Evolutionary conservation across 177 flowering plant species (phyloP).

Genomic region (Vitis hybrid): DNA sequence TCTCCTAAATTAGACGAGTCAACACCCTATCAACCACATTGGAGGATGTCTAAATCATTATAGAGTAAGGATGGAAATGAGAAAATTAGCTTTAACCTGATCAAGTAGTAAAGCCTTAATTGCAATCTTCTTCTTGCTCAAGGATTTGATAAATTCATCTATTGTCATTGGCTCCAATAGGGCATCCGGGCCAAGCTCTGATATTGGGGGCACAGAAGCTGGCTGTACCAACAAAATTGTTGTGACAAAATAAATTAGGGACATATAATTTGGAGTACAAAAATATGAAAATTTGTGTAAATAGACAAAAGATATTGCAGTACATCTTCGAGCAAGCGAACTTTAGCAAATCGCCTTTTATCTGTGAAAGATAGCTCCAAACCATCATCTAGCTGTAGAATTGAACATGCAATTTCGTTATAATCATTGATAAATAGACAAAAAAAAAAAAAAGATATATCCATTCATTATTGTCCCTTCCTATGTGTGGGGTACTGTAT

Average conservation of each 20-base stretch:
- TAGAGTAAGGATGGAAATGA: background rate
- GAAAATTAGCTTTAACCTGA: constrained; percentile 52
- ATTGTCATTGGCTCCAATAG: constrained; percentile 68
- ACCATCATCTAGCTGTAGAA: constrained; percentile 88
- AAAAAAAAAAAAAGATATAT: background rate
- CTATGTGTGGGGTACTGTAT: no score
- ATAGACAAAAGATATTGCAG: background rate
- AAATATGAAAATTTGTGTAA: background rate
- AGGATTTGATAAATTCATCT: constrained; percentile 54
- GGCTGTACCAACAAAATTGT: constrained; percentile 59
- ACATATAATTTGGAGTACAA: background rate
- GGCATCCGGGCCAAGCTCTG: constrained; percentile 99
- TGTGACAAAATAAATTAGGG: constrained; percentile 7
- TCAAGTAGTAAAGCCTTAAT: constrained; percentile 91
- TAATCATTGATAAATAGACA: background rate
- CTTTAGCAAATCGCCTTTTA: constrained; percentile 96
- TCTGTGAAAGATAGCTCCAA: constrained; percentile 93
- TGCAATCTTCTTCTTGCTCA: constrained; percentile 78
- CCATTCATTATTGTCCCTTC: background rate
- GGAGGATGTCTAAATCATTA: background rate
- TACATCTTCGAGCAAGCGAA: constrained; percentile 94
- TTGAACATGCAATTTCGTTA: background rate
- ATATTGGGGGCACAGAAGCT: constrained; percentile 75
- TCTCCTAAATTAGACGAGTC: no score
- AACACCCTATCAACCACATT: background rate